Base-by-base conservation (phyloP, 441 rosid species). In the Populus hybrid region DNA sequence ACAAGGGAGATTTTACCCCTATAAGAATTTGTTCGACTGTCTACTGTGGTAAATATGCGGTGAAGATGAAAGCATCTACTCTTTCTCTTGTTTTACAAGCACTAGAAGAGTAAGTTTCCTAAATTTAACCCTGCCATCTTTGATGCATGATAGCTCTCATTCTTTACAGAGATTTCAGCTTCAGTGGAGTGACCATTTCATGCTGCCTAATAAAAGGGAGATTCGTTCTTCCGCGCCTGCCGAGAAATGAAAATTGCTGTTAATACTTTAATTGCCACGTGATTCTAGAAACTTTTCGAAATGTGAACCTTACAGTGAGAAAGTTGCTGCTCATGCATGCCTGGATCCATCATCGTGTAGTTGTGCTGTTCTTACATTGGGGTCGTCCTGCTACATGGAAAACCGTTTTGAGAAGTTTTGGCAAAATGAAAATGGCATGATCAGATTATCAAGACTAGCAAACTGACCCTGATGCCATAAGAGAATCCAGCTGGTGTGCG, bases 261-360 rank as follows among this genome's bases (percentile, higher is more conserved):
- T 3, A 16, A 12, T 50, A 29, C 70, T 11, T 31, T 20, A 7
- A 42, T 29, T 7, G 3, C 23, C 24, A 7, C 16, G n/a, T 42
- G 26, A 72, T 21, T 59, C 21, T 42, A 28, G 24, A n/a, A n/a
- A 64, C 6, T 21, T 35, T 8, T 31, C 20, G 9, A 73, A 23
- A 23, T 36, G 20, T 33, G 23, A 71, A 69, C 68, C 66, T 78
- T 4, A 18, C 64, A 14, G 21, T 63, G 69, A 24, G 28, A 42
- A 36, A 18, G n/a, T 1, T 69, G 36, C 31, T 76, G 53, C 72
- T 88, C 77, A 93, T 0, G 87, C 81, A 73, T 93, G 94, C 82
- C 98, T 89, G 67, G 95, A 86, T 24, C 92, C 84, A 68, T 90
- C 91, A 45, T 93, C 95, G 63, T 90, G 98, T 81, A 92, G 80